phyloP scores from a whole-genome alignment of 805 yeast species.

The Ogataea pini region DNA sequence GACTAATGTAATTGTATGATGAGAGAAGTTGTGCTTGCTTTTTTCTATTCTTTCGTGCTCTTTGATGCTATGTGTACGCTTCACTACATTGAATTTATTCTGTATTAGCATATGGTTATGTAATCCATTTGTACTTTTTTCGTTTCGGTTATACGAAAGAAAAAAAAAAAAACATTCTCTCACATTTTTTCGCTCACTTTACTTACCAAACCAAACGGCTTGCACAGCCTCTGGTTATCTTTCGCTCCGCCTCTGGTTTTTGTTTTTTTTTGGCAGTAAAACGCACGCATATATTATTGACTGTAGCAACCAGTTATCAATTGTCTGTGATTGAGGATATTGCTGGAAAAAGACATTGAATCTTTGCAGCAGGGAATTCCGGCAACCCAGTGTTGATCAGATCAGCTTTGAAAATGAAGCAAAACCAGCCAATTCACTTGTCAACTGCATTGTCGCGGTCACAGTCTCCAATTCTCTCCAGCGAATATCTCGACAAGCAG shows the following conservation, averaged over 20 bases:
- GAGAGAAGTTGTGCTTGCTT: background rate
- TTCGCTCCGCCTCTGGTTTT: background rate
- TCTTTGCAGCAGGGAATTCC: background rate
- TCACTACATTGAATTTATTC: background rate
- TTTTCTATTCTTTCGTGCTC: background rate
- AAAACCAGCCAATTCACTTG: background rate
- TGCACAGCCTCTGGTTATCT: slow-evolving; percentile 3
- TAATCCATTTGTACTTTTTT: too few relatives aligned
- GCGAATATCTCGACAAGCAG: slow-evolving; percentile 14
- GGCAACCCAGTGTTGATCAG: background rate
- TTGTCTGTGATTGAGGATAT: too few relatives aligned
- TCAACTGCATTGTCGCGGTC: background rate
- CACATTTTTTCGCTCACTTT: background rate
- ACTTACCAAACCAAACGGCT: background rate
- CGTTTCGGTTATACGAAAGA: too few relatives aligned
- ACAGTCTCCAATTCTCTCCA: slow-evolving; percentile 3
- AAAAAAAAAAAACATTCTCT: too few relatives aligned
- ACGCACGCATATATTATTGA: background rate
- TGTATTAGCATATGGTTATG: too few relatives aligned
- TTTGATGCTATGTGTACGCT: slow-evolving; percentile 1
- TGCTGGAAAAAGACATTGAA: too few relatives aligned
- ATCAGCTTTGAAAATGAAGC: background rate
- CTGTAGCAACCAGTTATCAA: background rate
- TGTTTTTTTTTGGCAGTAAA: background rate
- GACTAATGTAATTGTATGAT: slow-evolving; percentile 4